phyloP scores from a whole-genome alignment of 2,329 filamentous ascomycete species.

The Scedosporium apiospermum region DNA sequence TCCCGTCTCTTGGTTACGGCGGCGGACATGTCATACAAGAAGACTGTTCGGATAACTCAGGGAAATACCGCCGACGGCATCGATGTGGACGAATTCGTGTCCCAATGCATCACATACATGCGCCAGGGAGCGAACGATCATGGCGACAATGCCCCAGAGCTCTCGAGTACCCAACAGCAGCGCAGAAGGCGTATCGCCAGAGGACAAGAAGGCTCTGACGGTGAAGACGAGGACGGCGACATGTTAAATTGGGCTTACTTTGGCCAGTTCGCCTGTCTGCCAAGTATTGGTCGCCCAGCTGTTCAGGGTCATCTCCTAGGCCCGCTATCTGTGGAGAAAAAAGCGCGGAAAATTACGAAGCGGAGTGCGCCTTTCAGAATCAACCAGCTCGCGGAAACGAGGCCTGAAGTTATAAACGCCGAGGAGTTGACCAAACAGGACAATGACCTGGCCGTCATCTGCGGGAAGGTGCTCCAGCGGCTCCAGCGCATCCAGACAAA shows the following conservation, averaged over 20 bases:
- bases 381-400: slow-evolving; percentile 58
- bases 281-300: slow-evolving; percentile 62
- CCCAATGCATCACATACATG: slow-evolving; percentile 86
- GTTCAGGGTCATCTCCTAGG: slow-evolving; percentile 80
- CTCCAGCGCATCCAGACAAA: slow-evolving; percentile 41
- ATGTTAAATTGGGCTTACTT: slow-evolving; percentile 80
- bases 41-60: slow-evolving; percentile 62
- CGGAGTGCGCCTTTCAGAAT: slow-evolving; percentile 62
- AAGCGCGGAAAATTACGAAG: slow-evolving; percentile 59
- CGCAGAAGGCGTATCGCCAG: slow-evolving; percentile 25
- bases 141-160: slow-evolving; percentile 39
- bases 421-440: slow-evolving; percentile 70
- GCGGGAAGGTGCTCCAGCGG: slow-evolving; percentile 60
- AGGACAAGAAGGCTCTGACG: slow-evolving; percentile 35
- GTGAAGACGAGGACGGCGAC: slow-evolving; percentile 64
- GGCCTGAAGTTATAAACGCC: slow-evolving; percentile 67
- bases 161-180: slow-evolving; percentile 39
- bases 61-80: slow-evolving; percentile 67
- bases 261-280: slow-evolving; percentile 67
- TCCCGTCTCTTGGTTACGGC: slow-evolving; percentile 75
- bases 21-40: slow-evolving; percentile 71
- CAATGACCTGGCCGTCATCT: slow-evolving; percentile 70
- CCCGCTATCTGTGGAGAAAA: slow-evolving; percentile 82
- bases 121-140: slow-evolving; percentile 50
- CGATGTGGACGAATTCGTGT: slow-evolving; percentile 85